Conservation (phyloP, 1,139 yeast species). For the Pichia cactophila region DNA sequence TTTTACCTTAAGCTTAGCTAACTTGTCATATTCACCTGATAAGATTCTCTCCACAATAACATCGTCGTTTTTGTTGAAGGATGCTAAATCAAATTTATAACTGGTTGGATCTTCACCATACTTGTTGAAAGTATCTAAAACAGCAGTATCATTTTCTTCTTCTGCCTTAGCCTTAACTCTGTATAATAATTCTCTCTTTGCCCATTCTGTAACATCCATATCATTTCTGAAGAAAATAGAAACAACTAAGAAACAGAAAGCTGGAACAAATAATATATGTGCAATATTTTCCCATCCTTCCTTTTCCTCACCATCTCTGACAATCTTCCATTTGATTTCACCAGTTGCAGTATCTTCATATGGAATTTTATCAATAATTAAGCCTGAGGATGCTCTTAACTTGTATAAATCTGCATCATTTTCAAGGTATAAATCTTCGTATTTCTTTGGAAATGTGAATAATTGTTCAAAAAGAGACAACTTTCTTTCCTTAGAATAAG, state of each 20-base stretch:
- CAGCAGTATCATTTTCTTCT: constrained; percentile 52
- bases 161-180: constrained; percentile 65
- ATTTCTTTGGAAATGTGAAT: constrained; percentile 50
- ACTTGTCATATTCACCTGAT: constrained; percentile 77
- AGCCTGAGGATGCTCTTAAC: constrained; percentile 53
- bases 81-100: constrained; percentile 46
- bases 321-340: constrained; percentile 70
- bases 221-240: constrained; percentile 39
- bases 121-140: constrained; percentile 37
- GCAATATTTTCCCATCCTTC: constrained; percentile 82
- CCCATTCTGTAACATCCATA: constrained; percentile 54
- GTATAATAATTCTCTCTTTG: constrained; percentile 71
- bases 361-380: constrained; percentile 77
- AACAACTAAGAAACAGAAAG: constrained; percentile 39
- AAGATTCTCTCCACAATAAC: constrained; percentile 75
- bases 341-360: constrained; percentile 75
- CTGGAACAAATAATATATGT: constrained; percentile 68
- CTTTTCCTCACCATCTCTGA: constrained; percentile 60
- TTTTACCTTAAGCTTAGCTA: constrained; percentile 54
- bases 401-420: constrained; percentile 58
- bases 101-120: constrained; percentile 39
- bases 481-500: constrained; percentile 52
- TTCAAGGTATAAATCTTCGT: constrained; percentile 51
- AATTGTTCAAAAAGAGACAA: constrained; percentile 49
- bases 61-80: constrained; percentile 65